Conservation (phyloP, 441 rosid genomes). For the Pelargonium cotyledonis region DNA sequence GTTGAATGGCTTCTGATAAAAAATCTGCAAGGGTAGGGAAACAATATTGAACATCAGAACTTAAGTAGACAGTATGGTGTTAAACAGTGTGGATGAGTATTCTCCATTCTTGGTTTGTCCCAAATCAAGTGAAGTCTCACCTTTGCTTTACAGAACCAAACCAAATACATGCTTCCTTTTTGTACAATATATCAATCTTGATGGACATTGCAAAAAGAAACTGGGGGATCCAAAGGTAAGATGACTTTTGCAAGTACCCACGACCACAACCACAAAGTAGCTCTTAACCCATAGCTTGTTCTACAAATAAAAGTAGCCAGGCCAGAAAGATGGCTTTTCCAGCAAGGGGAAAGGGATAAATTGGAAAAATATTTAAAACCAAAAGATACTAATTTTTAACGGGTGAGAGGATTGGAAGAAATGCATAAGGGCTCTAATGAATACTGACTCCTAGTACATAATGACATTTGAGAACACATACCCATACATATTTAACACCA, state of each 20-base stretch:
- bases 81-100: conserved; percentile 17
- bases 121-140: conserved; percentile 30
- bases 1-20: conserved; percentile 39
- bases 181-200: conserved; percentile 2
- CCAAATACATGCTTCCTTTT: not conserved
- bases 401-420: not conserved
- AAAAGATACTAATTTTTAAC: not conserved
- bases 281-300: not conserved
- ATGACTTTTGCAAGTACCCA: not conserved
- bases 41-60: conserved; percentile 36
- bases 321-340: not conserved
- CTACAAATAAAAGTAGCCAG: not conserved
- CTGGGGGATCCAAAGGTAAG: not conserved
- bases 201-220: not conserved
- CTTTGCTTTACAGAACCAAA: conserved; percentile 21
- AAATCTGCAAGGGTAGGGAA: conserved; percentile 48
- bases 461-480: not conserved
- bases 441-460: not conserved
- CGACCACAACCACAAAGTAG: not conserved
- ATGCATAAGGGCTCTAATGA: not conserved
- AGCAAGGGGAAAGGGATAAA: not conserved
- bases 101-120: conserved; percentile 18
- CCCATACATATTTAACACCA: not conserved
- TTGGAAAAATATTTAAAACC: not conserved
- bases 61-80: conserved; percentile 20